phyloP scores from a whole-genome alignment of 192 early-diverging fungal genomes.

The Podila horticola region DNA sequence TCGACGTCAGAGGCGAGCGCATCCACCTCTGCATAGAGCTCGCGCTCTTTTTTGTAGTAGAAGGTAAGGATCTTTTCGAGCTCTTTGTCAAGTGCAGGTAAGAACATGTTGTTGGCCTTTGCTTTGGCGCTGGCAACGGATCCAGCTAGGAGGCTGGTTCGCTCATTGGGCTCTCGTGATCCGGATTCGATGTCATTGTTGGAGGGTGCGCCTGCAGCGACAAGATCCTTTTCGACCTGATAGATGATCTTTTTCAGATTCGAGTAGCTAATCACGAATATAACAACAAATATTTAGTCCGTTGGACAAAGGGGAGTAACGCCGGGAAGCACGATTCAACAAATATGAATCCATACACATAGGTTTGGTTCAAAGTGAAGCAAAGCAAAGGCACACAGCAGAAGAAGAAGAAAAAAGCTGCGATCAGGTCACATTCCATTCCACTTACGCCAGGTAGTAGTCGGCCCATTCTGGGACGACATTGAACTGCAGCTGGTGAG shows the following conservation, averaged over 20 bases:
- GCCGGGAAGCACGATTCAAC: neutral
- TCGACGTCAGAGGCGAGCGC: constrained; percentile 66
- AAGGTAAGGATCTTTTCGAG: constrained; percentile 86
- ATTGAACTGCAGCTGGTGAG: constrained; percentile 91
- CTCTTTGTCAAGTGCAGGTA: constrained; percentile 82
- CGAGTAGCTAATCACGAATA: constrained; percentile 61
- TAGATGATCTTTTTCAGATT: constrained; percentile 85
- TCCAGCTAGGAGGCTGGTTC: constrained; percentile 27
- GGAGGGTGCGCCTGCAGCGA: constrained; percentile 38
- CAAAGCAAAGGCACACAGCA: constrained; percentile 12
- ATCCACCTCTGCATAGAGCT: constrained; percentile 77
- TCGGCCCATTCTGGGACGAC: constrained; percentile 88
- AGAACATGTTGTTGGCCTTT: constrained; percentile 65
- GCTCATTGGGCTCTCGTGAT: constrained; percentile 40
- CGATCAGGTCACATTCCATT: neutral
- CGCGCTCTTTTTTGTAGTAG: constrained; percentile 85
- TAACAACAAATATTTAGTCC: neutral
- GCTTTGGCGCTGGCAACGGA: constrained; percentile 51
- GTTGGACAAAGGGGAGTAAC: neutral
- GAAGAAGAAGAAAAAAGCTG: neutral
- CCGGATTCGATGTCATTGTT: constrained; percentile 46
- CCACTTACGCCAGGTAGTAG: constrained; percentile 80
- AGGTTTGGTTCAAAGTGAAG: neutral
- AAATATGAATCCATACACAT: neutral
- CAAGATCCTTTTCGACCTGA: constrained; percentile 74